These are phyloP conservation scores for Mollisia scopiformis DNA, from an alignment of 2,329 filamentous ascomycete genomes.

Conservation along the genomic window DNA sequence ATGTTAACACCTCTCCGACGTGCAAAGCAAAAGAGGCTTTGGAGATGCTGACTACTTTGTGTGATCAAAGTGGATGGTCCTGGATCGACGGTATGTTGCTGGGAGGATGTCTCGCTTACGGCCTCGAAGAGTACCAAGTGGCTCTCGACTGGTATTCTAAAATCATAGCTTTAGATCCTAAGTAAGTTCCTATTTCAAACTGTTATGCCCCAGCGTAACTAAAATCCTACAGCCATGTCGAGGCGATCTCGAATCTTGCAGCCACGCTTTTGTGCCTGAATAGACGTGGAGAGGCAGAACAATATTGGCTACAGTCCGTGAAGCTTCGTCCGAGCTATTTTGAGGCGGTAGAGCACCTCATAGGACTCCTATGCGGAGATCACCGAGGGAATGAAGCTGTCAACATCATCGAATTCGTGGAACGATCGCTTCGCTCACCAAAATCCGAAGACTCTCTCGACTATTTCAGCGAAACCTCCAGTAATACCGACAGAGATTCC, in stretches of 20 bases:
- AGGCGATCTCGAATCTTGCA: constrained; percentile 91
- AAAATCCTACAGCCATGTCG: constrained; percentile 62
- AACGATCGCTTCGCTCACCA: constrained; percentile 66
- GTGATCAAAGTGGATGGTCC: constrained; percentile 78
- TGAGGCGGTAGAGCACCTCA: constrained; percentile 92
- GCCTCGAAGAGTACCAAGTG: constrained; percentile 80
- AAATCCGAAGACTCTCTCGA: constrained; percentile 53
- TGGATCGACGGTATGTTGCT: constrained; percentile 95
- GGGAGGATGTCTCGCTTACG: constrained; percentile 90
- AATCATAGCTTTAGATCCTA: constrained; percentile 57
- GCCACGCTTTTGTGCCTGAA: constrained; percentile 86
- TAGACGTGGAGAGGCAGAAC: constrained; percentile 80
- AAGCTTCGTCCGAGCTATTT: constrained; percentile 84
- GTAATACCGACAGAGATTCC: constrained; percentile 45
- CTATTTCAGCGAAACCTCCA: constrained; percentile 61
- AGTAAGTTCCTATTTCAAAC: constrained; percentile 45
- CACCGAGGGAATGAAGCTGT: constrained; percentile 85
- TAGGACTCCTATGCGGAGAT: constrained; percentile 81
- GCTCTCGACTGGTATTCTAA: constrained; percentile 75
- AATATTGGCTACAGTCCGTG: constrained; percentile 84
- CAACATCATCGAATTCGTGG: constrained; percentile 82
- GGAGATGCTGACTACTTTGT: constrained; percentile 72
- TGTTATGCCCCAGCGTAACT: not conserved
- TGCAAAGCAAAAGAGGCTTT: constrained; percentile 64
- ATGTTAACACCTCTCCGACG: constrained; percentile 21